Conservation (phyloP, 129 eudicot genomes). For the Cynara cardunculus region DNA sequence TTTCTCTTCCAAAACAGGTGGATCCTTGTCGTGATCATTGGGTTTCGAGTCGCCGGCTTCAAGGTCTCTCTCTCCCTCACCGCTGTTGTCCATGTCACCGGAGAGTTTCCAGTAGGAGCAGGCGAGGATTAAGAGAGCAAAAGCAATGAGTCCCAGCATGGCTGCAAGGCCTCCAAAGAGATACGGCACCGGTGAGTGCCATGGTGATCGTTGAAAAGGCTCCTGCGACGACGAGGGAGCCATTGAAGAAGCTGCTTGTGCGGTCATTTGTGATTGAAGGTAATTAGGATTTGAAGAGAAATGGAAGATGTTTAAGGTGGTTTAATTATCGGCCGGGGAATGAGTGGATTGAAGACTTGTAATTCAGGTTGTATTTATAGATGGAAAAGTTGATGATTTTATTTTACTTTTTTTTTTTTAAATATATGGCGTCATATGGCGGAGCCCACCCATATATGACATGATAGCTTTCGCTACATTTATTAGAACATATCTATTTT, state of each 20-base stretch:
- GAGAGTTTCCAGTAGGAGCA: slow-evolving; percentile 65
- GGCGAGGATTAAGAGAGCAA: slow-evolving; percentile 61
- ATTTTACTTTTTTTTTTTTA: not conserved
- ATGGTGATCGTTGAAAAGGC: slow-evolving; percentile 41
- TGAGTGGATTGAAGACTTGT: slow-evolving; percentile 13
- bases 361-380: slow-evolving; percentile 20
- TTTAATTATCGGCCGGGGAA: not conserved
- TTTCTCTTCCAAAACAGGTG: slow-evolving; percentile 55
- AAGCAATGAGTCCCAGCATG: slow-evolving; percentile 63
- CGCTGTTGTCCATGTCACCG: slow-evolving; percentile 11
- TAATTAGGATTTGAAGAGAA: not conserved
- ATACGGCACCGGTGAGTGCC: slow-evolving; percentile 84
- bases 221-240: slow-evolving; percentile 34
- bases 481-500: not conserved
- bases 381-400: slow-evolving; percentile 15
- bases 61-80: slow-evolving; percentile 25
- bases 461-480: not conserved
- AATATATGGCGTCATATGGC: not conserved
- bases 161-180: slow-evolving; percentile 67
- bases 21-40: slow-evolving; percentile 15
- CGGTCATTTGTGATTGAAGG: slow-evolving; percentile 6
- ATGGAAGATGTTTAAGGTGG: not conserved
- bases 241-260: slow-evolving; percentile 17
- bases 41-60: slow-evolving; percentile 42
- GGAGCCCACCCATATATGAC: slow-evolving; percentile 5